These are phyloP conservation scores for Helicocarpus griseus DNA, from an alignment of 2,329 filamentous ascomycete species.

Conservation along the genomic window DNA sequence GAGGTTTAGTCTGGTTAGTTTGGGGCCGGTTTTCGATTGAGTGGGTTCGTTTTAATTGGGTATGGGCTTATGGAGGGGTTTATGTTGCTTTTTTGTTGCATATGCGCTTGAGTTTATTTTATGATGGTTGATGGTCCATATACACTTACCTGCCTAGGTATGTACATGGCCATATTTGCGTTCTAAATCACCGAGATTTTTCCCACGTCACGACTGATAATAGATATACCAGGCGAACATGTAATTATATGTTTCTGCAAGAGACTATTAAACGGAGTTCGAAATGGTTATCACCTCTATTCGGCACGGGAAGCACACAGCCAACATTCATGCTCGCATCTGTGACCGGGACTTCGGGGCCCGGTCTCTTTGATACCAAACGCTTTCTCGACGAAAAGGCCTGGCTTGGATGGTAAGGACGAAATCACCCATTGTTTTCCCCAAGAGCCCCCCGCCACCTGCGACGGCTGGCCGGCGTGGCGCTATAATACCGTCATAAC, in stretches of 20 bases:
- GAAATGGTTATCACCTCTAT: neutral
- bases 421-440: neutral
- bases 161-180: neutral
- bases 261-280: neutral
- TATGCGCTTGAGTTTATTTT: neutral
- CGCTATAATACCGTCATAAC: too few species aligned
- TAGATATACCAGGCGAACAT: neutral
- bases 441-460: neutral
- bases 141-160: neutral
- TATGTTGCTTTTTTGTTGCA: neutral
- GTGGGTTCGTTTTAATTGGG: neutral
- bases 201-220: neutral
- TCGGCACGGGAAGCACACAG: neutral
- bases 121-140: neutral
- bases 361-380: neutral
- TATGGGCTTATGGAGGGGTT: neutral
- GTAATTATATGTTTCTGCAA: neutral
- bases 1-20: conserved; percentile 53
- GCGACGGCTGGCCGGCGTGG: too few species aligned
- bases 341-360: neutral
- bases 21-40: conserved; percentile 49
- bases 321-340: neutral
- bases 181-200: neutral
- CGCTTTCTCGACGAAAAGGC: neutral
- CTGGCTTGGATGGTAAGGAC: neutral